phyloP scores from a whole-genome alignment of 352 stramenopile species.

The Pythium brassicae region DNA sequence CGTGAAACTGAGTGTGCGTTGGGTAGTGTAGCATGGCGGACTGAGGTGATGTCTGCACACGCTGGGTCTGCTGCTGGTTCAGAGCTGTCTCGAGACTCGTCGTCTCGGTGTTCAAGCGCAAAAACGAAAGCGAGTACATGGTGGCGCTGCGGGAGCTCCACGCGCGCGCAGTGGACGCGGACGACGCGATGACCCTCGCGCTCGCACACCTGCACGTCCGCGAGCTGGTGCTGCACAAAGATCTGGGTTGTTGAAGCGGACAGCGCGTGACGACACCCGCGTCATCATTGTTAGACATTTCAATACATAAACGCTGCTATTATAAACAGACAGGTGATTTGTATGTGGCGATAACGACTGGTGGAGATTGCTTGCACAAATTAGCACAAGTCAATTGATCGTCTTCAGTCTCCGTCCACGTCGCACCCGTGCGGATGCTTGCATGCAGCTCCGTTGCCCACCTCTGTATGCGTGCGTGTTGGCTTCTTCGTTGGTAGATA shows the following conservation, averaged over 20 bases:
- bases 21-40: background rate
- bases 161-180: slow-evolving; percentile 28
- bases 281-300: slow-evolving; percentile 2
- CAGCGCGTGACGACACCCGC: background rate
- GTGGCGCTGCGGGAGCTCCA: slow-evolving; percentile 36
- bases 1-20: background rate
- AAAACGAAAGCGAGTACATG: slow-evolving; percentile 20
- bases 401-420: background rate
- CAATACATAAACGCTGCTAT: too few species aligned
- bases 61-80: background rate
- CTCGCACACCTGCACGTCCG: slow-evolving; percentile 29
- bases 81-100: slow-evolving; percentile 42
- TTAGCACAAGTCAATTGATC: slow-evolving; percentile 1
- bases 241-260: too few species aligned
- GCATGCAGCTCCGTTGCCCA: too few species aligned
- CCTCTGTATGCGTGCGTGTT: too few species aligned
- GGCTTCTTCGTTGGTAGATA: background rate
- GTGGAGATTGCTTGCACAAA: too few species aligned
- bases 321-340: too few species aligned
- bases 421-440: too few species aligned
- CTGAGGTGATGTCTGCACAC: background rate
- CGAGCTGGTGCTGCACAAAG: slow-evolving; percentile 2
- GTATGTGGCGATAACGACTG: too few species aligned
- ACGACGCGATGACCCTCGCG: slow-evolving; percentile 32
- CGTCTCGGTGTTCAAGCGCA: slow-evolving; percentile 23